A percentile compares a stretch with the other conserved stretches of the same genome.
Conservation (phyloP, 768 basidiomycete genomes). For the Hydnomerulius pinastri region DNA sequence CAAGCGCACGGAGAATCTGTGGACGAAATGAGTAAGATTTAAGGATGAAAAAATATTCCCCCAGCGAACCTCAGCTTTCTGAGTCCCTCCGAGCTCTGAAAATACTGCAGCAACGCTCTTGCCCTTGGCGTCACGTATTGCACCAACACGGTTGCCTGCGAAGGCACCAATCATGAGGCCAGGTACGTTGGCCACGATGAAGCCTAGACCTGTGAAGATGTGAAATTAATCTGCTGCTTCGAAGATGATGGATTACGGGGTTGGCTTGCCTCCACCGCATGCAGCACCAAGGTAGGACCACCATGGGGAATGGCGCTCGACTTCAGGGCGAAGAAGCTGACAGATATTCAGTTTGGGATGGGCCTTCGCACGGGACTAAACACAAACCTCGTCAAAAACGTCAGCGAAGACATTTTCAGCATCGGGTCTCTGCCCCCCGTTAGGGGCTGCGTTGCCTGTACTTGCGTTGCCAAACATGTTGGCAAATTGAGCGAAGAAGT, state of each 20-base stretch:
- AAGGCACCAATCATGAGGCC: slow-evolving; percentile 84
- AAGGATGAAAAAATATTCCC: neutral
- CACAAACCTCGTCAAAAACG: slow-evolving; percentile 84
- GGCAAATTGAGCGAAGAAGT: slow-evolving; percentile 78
- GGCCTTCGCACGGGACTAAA: neutral
- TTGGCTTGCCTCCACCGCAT: slow-evolving; percentile 59
- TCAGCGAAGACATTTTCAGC: slow-evolving; percentile 84
- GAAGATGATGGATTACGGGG: slow-evolving; percentile 3
- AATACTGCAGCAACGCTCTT: slow-evolving; percentile 93
- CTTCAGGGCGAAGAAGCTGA: slow-evolving; percentile 80
- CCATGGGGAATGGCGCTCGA: slow-evolving; percentile 67
- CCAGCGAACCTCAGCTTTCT: slow-evolving; percentile 81
- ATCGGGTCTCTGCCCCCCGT: slow-evolving; percentile 57
- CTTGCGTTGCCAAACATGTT: slow-evolving; percentile 60
- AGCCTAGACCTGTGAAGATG: slow-evolving; percentile 32
- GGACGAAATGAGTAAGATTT: neutral
- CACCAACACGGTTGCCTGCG: slow-evolving; percentile 89
- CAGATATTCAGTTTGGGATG: slow-evolving; percentile 1
- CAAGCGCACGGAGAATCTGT: slow-evolving; percentile 79
- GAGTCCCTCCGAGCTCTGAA: slow-evolving; percentile 64
- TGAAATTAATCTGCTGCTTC: slow-evolving; percentile 33
- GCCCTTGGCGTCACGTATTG: slow-evolving; percentile 91
- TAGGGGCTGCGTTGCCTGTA: slow-evolving; percentile 28
- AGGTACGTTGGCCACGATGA: slow-evolving; percentile 74
- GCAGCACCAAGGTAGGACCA: slow-evolving; percentile 75